Percentiles rank a stretch among this genome's conserved stretches.
These are phyloP conservation scores for Beauveria sp. DNA, from an alignment of 2,329 filamentous ascomycete genomes.

Conservation along the genomic window DNA sequence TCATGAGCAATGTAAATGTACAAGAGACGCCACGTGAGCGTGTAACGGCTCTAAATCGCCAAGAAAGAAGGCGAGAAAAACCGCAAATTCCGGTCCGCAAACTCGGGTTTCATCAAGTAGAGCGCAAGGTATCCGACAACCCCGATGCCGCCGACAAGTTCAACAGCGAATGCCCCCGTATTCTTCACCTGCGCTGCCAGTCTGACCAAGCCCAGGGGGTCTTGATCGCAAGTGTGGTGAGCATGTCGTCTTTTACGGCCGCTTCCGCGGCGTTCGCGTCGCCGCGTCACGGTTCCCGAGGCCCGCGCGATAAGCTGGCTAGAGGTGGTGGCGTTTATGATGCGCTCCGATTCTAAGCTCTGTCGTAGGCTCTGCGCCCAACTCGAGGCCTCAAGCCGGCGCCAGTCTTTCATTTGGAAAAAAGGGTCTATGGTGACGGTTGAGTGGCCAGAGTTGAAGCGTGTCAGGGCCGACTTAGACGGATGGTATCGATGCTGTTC, in stretches of 20 bases:
- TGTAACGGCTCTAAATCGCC: not conserved
- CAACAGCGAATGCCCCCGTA: slow-evolving; percentile 59
- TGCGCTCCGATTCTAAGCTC: slow-evolving; percentile 27
- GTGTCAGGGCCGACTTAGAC: slow-evolving; percentile 12
- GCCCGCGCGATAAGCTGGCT: not conserved
- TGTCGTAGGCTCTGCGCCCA: slow-evolving; percentile 30
- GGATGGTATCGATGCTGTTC: not conserved
- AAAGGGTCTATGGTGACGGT: slow-evolving; percentile 13
- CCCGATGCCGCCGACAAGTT: slow-evolving; percentile 66
- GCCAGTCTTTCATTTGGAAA: slow-evolving; percentile 20
- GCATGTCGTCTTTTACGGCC: slow-evolving; percentile 13
- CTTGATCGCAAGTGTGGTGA: slow-evolving; percentile 41
- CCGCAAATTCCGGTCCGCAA: slow-evolving; percentile 11
- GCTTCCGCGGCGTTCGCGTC: not conserved
- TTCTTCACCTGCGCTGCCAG: slow-evolving; percentile 59
- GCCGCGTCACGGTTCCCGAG: not conserved
- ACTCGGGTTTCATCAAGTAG: slow-evolving; percentile 40
- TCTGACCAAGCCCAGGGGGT: slow-evolving; percentile 72
- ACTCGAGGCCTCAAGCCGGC: slow-evolving; percentile 26
- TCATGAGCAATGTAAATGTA: not conserved
- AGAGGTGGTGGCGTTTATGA: slow-evolving; percentile 4
- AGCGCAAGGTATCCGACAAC: slow-evolving; percentile 65
- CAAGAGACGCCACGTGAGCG: not conserved
- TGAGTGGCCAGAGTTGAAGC: slow-evolving; percentile 5
- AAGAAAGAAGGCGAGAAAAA: slow-evolving; percentile 8